Evolutionary conservation across 1,284 basidiomycete species (phyloP), one percentile per base, ranked within the genome.

Genomic region (Naganishia sp.): DNA sequence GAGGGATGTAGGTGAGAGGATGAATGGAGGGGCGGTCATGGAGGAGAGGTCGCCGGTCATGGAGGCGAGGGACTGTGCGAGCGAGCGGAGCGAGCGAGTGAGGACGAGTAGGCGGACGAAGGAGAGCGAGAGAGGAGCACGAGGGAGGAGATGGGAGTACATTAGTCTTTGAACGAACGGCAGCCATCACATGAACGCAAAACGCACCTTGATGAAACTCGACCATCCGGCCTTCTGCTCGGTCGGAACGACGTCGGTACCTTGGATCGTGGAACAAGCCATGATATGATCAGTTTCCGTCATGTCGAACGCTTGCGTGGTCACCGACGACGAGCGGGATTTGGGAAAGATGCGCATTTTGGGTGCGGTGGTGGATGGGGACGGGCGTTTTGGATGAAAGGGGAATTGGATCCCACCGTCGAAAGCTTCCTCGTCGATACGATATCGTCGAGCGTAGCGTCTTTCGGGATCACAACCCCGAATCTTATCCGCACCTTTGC

Each of bases 11-110:
- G 92, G 91, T 2, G 90, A 92, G 66, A 94, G 85, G 72, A 94
- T 94, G 82, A 94, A 76, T 73, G 81, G 79, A n/a, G 95, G 95
- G 0, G 94, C 95, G 0, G 95, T 98, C 82, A 99, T 84, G 5
- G 89, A 88, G 1, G 90, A 95, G 61, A 99, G 84, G 82, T 99
- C 95, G 67, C 94, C 94, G 2, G 90, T 91, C 76, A 92, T 87
- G 60, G 87, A 87, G 50, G 90, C 86, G 71, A 94, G 87, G 66
- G 88, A 90, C 56, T 68, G 51, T 23, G 17, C 10, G 62, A n/a
- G 53, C 49, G 65, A 52, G 28, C 28, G 28, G 28, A 28, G 13
- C 50, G 6, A 51, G 25, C 28, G 50, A 53, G 23, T 65, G 58
- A 47, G 65, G 67, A 43, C 42, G 52, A 23, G 47, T 58, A n/a